Base-by-base conservation (phyloP, 1,284 basidiomycete genomes). In the Sphaerobolus stellatus region DNA sequence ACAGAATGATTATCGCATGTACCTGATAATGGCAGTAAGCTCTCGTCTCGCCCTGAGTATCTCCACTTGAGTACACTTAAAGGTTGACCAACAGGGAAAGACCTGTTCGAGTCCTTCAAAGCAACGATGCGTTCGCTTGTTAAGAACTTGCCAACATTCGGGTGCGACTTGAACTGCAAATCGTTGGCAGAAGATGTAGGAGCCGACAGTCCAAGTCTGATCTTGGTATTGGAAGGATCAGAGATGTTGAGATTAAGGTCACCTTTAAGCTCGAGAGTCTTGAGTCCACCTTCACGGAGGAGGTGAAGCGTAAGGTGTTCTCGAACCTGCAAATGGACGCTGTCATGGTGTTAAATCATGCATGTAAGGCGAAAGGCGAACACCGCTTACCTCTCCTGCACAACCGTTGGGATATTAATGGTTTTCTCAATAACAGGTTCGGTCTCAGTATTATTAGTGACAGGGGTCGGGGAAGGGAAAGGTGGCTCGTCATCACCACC, bases 91-190 rank as follows among this genome's bases (percentile, higher is more conserved):
- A 98, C 86, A 0, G 94, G 96, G 83, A 98, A 98, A 8, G 84
- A 76, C 60, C 87, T 80, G 48, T 84, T 81, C 1, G 88, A 68
- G 67, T 98, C 95, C 71, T 94, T 95, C 61, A 98, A 77, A 6
- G 86, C 86, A 53, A 98, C 82, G 31, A 90, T 73, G 46, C 89
- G 83, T 24, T 88, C 84, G 1, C 81, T 81, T 48, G 88, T 84
- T 1, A 75, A 77, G 58, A 94, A 93, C 74, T 94, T 97, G 63
- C 88, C 91, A 5, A 97, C 90, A 58, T 97, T 90, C 6, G 96
- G 95, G 66, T 98, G 95, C 64, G 98, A 94, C 74, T 98, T 97
- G 81, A 95, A 97, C 71, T 95, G 93, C 33, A 98, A 72, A 47
- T 82, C 85, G 53, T 79, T 75, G 58, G 85, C 81, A 62, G 90